Evolutionary conservation across 176 grass and related monocot species (phyloP).

Genomic region (Triticum timopheevii): DNA sequence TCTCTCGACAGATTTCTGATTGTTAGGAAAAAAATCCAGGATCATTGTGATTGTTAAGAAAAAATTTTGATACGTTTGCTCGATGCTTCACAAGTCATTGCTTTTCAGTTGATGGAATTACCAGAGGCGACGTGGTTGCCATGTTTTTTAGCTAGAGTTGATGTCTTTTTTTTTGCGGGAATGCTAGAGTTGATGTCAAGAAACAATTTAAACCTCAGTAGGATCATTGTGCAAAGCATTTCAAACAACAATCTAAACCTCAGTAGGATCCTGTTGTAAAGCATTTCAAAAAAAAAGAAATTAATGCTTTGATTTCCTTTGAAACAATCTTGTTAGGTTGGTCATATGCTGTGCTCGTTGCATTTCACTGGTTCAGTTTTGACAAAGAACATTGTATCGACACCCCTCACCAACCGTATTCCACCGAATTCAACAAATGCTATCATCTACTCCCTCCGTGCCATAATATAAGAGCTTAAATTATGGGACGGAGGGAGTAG

Average conservation of each 20-base stretch:
- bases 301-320: background rate
- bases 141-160: too few species aligned
- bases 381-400: background rate
- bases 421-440: background rate
- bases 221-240: conserved; percentile 47
- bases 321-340: background rate
- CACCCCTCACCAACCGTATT: background rate
- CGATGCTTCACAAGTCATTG: background rate
- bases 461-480: too few species aligned
- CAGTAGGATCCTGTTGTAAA: conserved; percentile 45
- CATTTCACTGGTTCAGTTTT: background rate
- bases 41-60: background rate
- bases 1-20: too few species aligned
- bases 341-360: background rate
- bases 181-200: too few species aligned
- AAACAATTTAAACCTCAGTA: conserved; percentile 23
- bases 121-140: too few species aligned
- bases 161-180: too few species aligned
- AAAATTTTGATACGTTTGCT: background rate
- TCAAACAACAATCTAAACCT: conserved; percentile 5
- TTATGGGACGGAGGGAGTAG: too few species aligned
- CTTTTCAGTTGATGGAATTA: background rate
- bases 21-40: too few species aligned
- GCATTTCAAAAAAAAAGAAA: conserved; percentile 29
- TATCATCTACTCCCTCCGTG: background rate